These are phyloP conservation scores for Trichoderma oligosporum DNA, from an alignment of 2,329 filamentous ascomycete species.

Conservation along the genomic window DNA sequence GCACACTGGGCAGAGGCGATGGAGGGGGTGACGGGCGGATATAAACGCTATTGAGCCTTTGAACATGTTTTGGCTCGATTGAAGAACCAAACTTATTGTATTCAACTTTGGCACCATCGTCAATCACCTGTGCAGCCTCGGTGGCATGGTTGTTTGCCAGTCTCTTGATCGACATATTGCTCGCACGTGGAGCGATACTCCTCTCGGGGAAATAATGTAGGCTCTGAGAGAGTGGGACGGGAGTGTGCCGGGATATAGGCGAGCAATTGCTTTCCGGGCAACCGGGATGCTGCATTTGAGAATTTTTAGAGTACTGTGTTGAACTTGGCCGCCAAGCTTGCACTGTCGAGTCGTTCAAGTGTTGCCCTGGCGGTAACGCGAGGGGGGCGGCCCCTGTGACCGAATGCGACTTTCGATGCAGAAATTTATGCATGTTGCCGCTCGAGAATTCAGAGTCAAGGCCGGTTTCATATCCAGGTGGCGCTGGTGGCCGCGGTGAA, in stretches of 20 bases:
- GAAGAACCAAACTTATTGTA: slow-evolving; percentile 13
- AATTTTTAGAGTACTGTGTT: not conserved
- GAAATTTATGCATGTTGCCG: not conserved
- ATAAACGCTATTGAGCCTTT: slow-evolving; percentile 26
- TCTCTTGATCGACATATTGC: not conserved
- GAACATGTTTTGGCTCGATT: not conserved
- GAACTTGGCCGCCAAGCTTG: not conserved
- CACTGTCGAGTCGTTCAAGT: slow-evolving; percentile 7
- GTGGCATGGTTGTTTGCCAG: not conserved
- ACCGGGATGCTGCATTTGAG: slow-evolving; percentile 9
- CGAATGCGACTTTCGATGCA: slow-evolving; percentile 27
- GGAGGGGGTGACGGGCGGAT: slow-evolving; percentile 34
- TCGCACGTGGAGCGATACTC: not conserved
- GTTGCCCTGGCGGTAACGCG: not conserved
- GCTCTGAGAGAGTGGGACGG: not conserved
- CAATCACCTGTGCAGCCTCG: slow-evolving; percentile 1
- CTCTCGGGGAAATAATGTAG: not conserved
- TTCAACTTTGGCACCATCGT: not conserved
- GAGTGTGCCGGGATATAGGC: not conserved
- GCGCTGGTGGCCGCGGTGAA: slow-evolving; percentile 33
- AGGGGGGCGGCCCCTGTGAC: slow-evolving; percentile 19
- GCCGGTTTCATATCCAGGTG: slow-evolving; percentile 22
- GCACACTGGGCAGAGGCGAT: slow-evolving; percentile 35
- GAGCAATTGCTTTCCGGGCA: slow-evolving; percentile 6
- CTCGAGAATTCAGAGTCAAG: not conserved